phyloP scores from a whole-genome alignment of 257 asterid species.

The Salvia hispanica region DNA sequence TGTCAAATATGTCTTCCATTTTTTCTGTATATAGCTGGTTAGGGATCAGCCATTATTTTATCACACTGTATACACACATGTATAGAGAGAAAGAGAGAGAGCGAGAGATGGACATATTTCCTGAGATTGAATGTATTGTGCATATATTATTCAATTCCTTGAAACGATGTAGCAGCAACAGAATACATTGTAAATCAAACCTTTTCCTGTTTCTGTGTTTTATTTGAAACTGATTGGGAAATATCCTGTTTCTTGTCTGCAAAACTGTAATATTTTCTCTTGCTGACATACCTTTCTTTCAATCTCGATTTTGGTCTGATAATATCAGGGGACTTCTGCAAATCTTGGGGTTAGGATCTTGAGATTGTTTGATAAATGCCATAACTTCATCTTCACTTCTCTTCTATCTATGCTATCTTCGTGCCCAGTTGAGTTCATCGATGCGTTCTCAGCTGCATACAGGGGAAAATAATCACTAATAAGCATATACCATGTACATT shows the following conservation, averaged over 20 bases:
- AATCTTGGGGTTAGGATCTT: constrained; percentile 19
- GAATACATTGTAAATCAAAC: neutral
- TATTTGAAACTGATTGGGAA: too few relatives aligned
- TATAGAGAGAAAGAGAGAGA: neutral
- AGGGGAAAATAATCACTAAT: constrained; percentile 19
- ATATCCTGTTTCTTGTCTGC: too few relatives aligned
- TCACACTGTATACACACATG: constrained; percentile 29
- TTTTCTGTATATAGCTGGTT: constrained; percentile 21
- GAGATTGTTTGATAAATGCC: constrained; percentile 10
- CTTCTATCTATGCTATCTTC: constrained; percentile 1
- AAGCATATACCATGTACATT: neutral
- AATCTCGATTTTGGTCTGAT: constrained; percentile 13
- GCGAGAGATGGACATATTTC: neutral
- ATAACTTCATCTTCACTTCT: neutral
- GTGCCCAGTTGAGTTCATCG: neutral
- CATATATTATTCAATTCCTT: constrained; percentile 13
- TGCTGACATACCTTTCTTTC: neutral
- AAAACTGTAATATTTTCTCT: too few relatives aligned
- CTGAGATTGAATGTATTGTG: constrained; percentile 24
- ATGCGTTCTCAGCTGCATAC: neutral
- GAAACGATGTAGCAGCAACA: constrained; percentile 15
- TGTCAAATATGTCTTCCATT: constrained; percentile 19
- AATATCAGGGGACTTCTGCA: constrained; percentile 8
- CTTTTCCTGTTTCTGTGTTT: neutral
- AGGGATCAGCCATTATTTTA: constrained; percentile 7